Conservation (phyloP, 768 basidiomycete genomes). For the Flagelloscypha sp. region DNA sequence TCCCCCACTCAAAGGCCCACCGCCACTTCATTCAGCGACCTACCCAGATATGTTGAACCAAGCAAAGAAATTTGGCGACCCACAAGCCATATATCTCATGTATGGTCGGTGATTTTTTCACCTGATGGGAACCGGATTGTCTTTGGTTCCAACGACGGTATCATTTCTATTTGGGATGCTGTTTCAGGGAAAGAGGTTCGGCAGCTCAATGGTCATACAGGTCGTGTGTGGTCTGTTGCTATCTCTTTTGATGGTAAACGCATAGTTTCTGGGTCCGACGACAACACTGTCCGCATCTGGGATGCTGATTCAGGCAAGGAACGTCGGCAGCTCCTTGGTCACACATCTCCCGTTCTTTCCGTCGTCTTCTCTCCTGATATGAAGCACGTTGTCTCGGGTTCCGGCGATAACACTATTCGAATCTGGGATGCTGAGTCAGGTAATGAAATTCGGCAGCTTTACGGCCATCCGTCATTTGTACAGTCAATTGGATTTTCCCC, state of each 20-base stretch:
- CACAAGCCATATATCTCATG: too few relatives aligned
- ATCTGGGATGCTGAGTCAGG: constrained; percentile 9
- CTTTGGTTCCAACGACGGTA: constrained; percentile 10
- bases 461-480: constrained; percentile 9
- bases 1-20: constrained; percentile 22
- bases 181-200: too few relatives aligned
- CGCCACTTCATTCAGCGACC: constrained; percentile 32
- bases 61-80: too few relatives aligned
- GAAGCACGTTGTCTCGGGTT: constrained; percentile 31
- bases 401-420: constrained; percentile 19
- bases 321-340: constrained; percentile 4
- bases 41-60: constrained; percentile 4
- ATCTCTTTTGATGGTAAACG: constrained; percentile 15
- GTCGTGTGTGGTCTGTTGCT: constrained; percentile 8
- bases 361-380: constrained; percentile 14
- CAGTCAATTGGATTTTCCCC: constrained; percentile 29
- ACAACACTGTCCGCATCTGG: constrained; percentile 14
- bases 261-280: constrained; percentile 13
- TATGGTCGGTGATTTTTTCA: constrained; percentile 27
- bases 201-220: constrained; percentile 10
- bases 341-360: constrained; percentile 1
- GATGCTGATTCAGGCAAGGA: constrained; percentile 7
- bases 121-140: constrained; percentile 32
- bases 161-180: too few relatives aligned
- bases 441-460: too few relatives aligned